A percentile compares a stretch with the other conserved stretches of the same genome.
Conservation (phyloP, 1,284 basidiomycete species). For the Cryptococcus sp. region DNA sequence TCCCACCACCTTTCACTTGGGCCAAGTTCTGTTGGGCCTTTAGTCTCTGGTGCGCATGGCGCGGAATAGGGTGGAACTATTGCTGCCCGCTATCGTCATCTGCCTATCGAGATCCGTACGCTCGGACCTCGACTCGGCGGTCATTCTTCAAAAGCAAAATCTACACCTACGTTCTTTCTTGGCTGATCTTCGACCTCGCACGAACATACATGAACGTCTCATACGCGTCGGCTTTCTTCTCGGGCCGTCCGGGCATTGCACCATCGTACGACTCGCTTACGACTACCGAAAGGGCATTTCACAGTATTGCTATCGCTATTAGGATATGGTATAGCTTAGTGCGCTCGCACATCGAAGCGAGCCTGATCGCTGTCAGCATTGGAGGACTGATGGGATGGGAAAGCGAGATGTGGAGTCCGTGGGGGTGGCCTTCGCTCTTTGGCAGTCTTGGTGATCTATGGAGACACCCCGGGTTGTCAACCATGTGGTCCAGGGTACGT, state of each 20-base stretch:
- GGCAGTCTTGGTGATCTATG: conserved; percentile 35
- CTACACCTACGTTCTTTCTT: conserved; percentile 15
- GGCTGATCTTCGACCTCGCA: conserved; percentile 26
- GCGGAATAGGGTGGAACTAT: conserved; percentile 49
- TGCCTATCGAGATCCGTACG: conserved; percentile 29
- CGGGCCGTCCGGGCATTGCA: conserved; percentile 12
- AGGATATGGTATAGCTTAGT: conserved; percentile 33
- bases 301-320: conserved; percentile 29
- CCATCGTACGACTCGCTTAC: conserved; percentile 25
- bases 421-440: conserved; percentile 48
- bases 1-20: conserved; percentile 38
- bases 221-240: conserved; percentile 31
- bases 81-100: conserved; percentile 30
- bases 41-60: conserved; percentile 36
- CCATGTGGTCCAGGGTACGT: conserved; percentile 47
- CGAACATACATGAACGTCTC: conserved; percentile 32
- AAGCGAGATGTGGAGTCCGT: conserved; percentile 43
- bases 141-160: conserved; percentile 22
- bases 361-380: conserved; percentile 22
- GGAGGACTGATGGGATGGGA: conserved; percentile 41
- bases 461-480: conserved; percentile 38
- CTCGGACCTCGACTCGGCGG: conserved; percentile 23
- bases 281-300: conserved; percentile 23
- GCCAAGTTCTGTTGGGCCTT: conserved; percentile 43
- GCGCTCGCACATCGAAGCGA: conserved; percentile 16